Conservation (phyloP, 1,139 yeast species). For the Groenewaldozyma auringiensis region DNA sequence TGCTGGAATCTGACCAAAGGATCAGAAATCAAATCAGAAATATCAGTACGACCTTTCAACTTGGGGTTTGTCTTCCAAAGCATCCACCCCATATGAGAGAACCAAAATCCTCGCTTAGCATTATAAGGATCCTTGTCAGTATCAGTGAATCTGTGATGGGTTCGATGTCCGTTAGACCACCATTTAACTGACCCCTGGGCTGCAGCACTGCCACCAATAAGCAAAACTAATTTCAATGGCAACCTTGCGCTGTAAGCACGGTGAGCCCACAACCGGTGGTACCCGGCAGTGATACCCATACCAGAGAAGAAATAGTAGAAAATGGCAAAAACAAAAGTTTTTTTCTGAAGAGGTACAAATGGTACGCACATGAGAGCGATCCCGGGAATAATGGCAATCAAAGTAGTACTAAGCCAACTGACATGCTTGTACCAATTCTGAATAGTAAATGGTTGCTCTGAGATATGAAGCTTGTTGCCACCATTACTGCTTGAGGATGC, state of each 20-base stretch:
- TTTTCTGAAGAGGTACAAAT: constrained; percentile 48
- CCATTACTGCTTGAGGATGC: constrained; percentile 5
- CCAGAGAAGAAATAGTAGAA: constrained; percentile 67
- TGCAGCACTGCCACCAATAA: constrained; percentile 88
- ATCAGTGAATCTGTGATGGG: constrained; percentile 96
- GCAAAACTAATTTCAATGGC: constrained; percentile 66
- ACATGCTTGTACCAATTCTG: constrained; percentile 79
- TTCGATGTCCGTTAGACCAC: constrained; percentile 98
- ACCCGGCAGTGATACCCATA: constrained; percentile 91
- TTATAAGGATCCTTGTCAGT: constrained; percentile 96
- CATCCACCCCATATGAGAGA: constrained; percentile 98
- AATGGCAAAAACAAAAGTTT: constrained; percentile 56
- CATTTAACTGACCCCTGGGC: constrained; percentile 96
- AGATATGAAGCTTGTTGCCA: constrained; percentile 52
- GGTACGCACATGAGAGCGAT: constrained; percentile 52
- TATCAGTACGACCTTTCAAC: constrained; percentile 91
- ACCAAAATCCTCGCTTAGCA: constrained; percentile 94
- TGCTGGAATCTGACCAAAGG: constrained; percentile 91
- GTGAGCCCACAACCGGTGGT: constrained; percentile 85
- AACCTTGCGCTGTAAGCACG: constrained; percentile 70
- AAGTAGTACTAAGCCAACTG: constrained; percentile 86
- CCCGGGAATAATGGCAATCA: constrained; percentile 66
- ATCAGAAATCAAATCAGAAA: constrained; percentile 82
- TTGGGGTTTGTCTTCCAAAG: constrained; percentile 87
- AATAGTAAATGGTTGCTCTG: constrained; percentile 86